Evolutionary conservation across 2,329 filamentous ascomycete genomes (phyloP).

Genomic region (Alternaria triticimaculans): DNA sequence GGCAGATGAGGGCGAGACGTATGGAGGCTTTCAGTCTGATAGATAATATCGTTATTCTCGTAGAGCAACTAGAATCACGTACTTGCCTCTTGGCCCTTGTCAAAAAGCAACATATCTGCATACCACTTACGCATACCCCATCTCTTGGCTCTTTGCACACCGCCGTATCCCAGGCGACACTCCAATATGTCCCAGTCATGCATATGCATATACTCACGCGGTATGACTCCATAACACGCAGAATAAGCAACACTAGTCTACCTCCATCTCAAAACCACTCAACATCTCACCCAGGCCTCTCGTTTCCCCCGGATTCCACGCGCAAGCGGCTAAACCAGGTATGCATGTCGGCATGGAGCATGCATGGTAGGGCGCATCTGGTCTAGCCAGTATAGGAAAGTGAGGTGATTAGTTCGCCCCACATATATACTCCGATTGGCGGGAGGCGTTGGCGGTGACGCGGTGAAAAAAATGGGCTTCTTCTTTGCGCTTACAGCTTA

Average conservation of each 20-base stretch:
- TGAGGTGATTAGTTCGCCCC: neutral
- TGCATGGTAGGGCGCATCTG: neutral
- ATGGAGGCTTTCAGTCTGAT: neutral
- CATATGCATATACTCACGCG: neutral
- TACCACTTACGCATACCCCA: neutral
- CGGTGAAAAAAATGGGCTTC: constrained; percentile 9
- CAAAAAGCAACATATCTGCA: neutral
- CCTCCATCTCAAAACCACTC: neutral
- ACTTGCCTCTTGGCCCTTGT: neutral
- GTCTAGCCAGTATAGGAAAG: constrained; percentile 1
- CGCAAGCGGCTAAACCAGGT: neutral
- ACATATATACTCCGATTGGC: neutral
- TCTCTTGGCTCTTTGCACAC: neutral
- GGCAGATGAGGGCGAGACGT: neutral
- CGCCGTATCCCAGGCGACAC: neutral
- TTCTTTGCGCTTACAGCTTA: neutral
- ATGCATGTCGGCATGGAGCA: neutral
- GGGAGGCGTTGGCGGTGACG: constrained; percentile 2
- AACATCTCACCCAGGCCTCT: neutral
- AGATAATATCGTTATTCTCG: neutral
- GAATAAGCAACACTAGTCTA: neutral
- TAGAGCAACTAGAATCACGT: neutral
- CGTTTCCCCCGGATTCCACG: neutral
- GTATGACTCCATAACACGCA: neutral
- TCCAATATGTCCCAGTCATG: neutral